A percentile compares a stretch with the other conserved stretches of the same genome.
These are phyloP conservation scores for Metschnikowia lachancei DNA, from an alignment of 805 yeast genomes.

Conservation along the genomic window DNA sequence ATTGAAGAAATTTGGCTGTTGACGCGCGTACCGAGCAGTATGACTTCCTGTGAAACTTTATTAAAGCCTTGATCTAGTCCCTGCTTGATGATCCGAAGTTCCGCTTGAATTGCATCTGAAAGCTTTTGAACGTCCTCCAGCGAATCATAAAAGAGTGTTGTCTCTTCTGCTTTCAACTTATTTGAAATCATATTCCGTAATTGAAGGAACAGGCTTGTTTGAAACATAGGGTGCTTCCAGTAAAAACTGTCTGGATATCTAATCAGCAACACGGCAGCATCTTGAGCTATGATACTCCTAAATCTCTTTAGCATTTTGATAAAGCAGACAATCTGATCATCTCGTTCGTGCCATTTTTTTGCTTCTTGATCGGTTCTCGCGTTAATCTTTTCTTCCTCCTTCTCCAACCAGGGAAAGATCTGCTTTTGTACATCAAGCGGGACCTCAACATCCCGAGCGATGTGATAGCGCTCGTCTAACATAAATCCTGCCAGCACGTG, in stretches of 20 bases:
- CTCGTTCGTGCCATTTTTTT: not conserved
- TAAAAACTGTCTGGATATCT: not conserved
- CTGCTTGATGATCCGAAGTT: no score
- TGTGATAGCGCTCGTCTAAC: slow-evolving; percentile 1
- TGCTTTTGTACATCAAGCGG: not conserved
- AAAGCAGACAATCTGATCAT: slow-evolving; percentile 1
- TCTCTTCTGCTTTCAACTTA: no score
- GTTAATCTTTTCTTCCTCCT: not conserved
- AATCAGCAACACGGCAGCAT: slow-evolving; percentile 2
- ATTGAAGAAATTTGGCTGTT: no score
- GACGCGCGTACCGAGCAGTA: no score
- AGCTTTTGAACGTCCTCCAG: no score
- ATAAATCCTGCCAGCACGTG: slow-evolving; percentile 7
- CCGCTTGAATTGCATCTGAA: no score
- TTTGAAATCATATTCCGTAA: no score
- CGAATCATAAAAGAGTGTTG: no score
- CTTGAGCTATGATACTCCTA: slow-evolving; percentile 6
- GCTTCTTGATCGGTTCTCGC: not conserved
- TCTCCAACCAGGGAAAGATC: slow-evolving; percentile 11
- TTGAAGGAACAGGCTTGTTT: no score
- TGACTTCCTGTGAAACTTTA: no score
- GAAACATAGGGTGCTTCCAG: not conserved
- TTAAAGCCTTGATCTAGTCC: no score
- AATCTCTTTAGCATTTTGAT: slow-evolving; percentile 6
- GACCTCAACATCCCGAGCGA: slow-evolving; percentile 9